phyloP scores from a whole-genome alignment of 1,284 basidiomycete species.

The Xerocomus nothofagi region DNA sequence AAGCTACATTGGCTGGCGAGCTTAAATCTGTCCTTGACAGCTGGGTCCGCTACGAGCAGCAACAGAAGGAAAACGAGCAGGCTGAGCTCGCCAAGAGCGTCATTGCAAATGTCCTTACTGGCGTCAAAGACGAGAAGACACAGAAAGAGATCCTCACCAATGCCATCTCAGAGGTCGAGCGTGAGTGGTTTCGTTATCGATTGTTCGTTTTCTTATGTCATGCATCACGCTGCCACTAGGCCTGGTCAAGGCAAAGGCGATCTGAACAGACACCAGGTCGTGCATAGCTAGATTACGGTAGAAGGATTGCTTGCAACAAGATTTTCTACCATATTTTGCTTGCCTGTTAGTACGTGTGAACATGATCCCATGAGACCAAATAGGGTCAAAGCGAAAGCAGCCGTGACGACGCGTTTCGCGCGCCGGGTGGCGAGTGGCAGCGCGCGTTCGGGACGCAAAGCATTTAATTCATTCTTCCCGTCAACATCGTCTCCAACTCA shows the following conservation, averaged over 20 bases:
- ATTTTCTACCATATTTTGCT: slow-evolving; percentile 8
- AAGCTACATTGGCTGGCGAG: slow-evolving; percentile 84
- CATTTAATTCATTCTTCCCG: slow-evolving; percentile 1
- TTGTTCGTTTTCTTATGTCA: slow-evolving; percentile 12
- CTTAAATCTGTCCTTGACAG: slow-evolving; percentile 95
- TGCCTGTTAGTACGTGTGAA: neutral
- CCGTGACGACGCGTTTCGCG: slow-evolving; percentile 38
- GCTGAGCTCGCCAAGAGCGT: slow-evolving; percentile 84
- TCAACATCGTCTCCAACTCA: slow-evolving; percentile 6
- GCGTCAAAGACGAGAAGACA: slow-evolving; percentile 86
- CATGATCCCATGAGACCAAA: slow-evolving; percentile 28
- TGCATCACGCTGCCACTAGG: slow-evolving; percentile 38
- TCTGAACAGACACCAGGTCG: slow-evolving; percentile 39
- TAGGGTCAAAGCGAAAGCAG: slow-evolving; percentile 29
- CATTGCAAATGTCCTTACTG: slow-evolving; percentile 83
- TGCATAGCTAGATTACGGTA: slow-evolving; percentile 32
- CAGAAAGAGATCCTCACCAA: slow-evolving; percentile 89
- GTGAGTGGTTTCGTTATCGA: slow-evolving; percentile 51
- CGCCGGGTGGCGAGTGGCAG: slow-evolving; percentile 6
- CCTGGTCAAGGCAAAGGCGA: slow-evolving; percentile 70
- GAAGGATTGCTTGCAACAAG: slow-evolving; percentile 10
- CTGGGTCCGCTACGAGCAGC: slow-evolving; percentile 98
- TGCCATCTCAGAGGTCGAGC: slow-evolving; percentile 90
- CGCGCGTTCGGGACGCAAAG: slow-evolving; percentile 20
- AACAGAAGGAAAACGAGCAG: slow-evolving; percentile 96